Base-by-base conservation (phyloP, 106 monocot species). In the Dioscorea zingiberensis region DNA sequence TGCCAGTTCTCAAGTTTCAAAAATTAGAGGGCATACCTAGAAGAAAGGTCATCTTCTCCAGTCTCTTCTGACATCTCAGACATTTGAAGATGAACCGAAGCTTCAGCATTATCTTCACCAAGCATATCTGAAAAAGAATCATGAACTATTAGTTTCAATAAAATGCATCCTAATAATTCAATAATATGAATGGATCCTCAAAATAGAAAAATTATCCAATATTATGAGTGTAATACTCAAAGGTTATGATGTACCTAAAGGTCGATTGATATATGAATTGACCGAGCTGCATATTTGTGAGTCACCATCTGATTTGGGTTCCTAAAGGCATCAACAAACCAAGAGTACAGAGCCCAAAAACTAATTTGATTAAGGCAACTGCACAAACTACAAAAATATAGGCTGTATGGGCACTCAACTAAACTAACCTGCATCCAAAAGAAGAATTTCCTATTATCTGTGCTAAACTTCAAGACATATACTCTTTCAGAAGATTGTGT, bases 391-490 rank as follows among this genome's bases (percentile, higher is more conserved):
- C 10, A 67, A 73, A 8, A 54, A 53, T 62, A 11, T n/a, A 25
- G 13, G 54, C 49, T 28, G 7, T 65, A 11, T 29, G 23, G n/a
- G 58, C 27, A 26, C 11, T 21, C 59, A 29, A 32, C 27, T 8
- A 12, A 25, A 32, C 38, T 58, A 26, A 97, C 97, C 92, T 97
- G 97, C 92, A 97, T 92, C 97, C 97, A 97, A 65, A 97, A 92
- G 68, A 97, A 92, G 65, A 84, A 86, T 46, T 86, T 97, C 70
- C 97, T 85, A 55, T 78, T 65, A 69, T 97, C 97, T 16, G 83
- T 81, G 62, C 21, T 81, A 65, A 97, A 97, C 77, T 97, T 97
- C 86, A 97, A 76, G 54, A 97, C 84, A 72, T 79, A 97, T 12
- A 97, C 97, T 78, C 97, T 88, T 46, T 67, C 92, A 67, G 92